Evolutionary conservation across 495 filamentous ascomycete species (phyloP).

Genomic region (Aspergillus sclerotioniger): DNA sequence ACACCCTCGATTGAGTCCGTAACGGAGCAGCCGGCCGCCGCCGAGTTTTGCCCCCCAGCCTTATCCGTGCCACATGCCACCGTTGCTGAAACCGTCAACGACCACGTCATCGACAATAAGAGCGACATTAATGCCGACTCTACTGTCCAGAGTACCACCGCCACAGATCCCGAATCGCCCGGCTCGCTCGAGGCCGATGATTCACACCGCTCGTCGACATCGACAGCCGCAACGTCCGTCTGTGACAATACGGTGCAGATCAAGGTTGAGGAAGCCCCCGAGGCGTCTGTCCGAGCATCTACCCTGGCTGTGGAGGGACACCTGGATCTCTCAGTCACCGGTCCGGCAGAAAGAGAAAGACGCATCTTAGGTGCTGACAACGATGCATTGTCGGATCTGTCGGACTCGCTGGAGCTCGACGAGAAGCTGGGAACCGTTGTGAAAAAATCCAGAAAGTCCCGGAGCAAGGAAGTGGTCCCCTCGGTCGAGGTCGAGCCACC

Average conservation of each 20-base stretch:
- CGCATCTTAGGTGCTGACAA: constrained; percentile 9
- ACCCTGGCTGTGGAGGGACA: not conserved
- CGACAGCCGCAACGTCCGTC: constrained; percentile 40
- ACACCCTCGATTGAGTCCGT: constrained; percentile 17
- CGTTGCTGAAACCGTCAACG: constrained; percentile 13
- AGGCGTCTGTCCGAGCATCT: constrained; percentile 9
- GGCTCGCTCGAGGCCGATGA: constrained; percentile 31
- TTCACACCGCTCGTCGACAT: constrained; percentile 38
- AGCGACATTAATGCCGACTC: constrained; percentile 7
- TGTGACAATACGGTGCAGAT: constrained; percentile 27
- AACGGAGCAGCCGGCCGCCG: constrained; percentile 13
- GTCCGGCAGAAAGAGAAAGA: constrained; percentile 14
- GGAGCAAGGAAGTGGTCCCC: constrained; percentile 33
- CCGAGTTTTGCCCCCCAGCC: constrained; percentile 2
- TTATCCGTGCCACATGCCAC: constrained; percentile 12
- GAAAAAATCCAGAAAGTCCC: constrained; percentile 20
- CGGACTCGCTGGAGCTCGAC: constrained; percentile 27
- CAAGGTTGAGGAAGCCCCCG: constrained; percentile 26
- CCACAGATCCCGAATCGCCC: constrained; percentile 32
- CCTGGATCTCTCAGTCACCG: constrained; percentile 13
- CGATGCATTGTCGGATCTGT: constrained; percentile 19
- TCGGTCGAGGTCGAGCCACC: constrained; percentile 45
- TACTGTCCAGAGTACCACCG: constrained; percentile 6
- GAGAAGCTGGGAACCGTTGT: constrained; percentile 19
- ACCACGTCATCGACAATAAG: not conserved